Conservation (phyloP, 1,139 yeast genomes). For the Yamadazyma trypodendri region DNA sequence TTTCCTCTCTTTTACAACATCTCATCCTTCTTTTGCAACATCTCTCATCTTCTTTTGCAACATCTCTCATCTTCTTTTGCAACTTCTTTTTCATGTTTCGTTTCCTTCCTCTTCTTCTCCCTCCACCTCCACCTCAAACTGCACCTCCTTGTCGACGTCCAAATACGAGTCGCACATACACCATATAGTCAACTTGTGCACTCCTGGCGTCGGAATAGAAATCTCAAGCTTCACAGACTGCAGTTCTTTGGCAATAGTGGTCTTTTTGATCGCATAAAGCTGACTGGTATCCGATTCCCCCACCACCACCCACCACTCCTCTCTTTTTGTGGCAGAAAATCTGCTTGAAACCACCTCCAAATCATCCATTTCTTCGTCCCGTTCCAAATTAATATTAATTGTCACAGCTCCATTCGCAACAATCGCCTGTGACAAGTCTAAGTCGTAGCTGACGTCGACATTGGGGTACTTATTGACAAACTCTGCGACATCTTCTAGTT, state of each 20-base stretch:
- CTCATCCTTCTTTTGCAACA: too few relatives aligned
- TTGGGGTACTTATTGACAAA: constrained; percentile 91
- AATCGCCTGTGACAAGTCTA: constrained; percentile 34
- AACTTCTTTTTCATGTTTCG: too few relatives aligned
- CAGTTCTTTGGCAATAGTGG: constrained; percentile 51
- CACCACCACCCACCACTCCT: constrained; percentile 84
- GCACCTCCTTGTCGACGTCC: constrained; percentile 84
- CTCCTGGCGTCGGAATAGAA: constrained; percentile 60
- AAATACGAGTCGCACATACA: constrained; percentile 87
- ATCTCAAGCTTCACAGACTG: constrained; percentile 58
- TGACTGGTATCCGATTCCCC: constrained; percentile 65
- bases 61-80: background rate
- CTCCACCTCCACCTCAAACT: constrained; percentile 17
- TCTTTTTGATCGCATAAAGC: constrained; percentile 72
- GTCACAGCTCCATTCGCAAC: constrained; percentile 43
- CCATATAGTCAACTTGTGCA: constrained; percentile 68
- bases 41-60: background rate
- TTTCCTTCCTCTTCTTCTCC: background rate
- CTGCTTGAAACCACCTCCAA: constrained; percentile 54
- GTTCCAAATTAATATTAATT: constrained; percentile 54
- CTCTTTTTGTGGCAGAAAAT: constrained; percentile 62
- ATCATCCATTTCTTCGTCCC: constrained; percentile 79
- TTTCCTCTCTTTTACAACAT: too few relatives aligned
- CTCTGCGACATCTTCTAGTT: constrained; percentile 66
- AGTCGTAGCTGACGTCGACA: constrained; percentile 63